Base-by-base conservation (phyloP, 164 flowering plant species). In the Vitis cinerea region DNA sequence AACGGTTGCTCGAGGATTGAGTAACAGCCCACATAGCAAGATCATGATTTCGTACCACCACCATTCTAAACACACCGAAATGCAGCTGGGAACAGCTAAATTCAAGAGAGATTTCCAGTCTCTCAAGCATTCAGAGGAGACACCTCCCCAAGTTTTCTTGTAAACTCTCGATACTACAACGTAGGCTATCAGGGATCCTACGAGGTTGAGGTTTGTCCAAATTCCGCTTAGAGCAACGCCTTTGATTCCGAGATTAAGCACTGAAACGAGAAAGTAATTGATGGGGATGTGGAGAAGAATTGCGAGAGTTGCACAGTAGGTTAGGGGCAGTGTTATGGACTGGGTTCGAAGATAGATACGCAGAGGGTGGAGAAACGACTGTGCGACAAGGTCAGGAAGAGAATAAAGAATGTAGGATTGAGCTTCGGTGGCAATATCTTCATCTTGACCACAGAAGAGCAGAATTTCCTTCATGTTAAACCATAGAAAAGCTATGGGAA, bases 11-110 rank as follows among this genome's bases (percentile, higher is more conserved):
- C 64, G 63, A 0, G 97, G 94, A 70, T 91, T 87, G 1, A 81
- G 0, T 14, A 91, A 72, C 50, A 89, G 30, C 52, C 97, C 97
- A 52, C 94, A 87, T 0, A 91, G 75, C 31, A 91, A 53, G 50
- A 90, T 89, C 92, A 88, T 90, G 82, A 90, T 84, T 64, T 90
- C 96, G 60, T 90, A 90, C 96, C 96, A 90, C 96, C 96, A 90
- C 97, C 97, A 90, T 72, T 90, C 97, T 10, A 90, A 68, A 65
- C 97, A 90, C 12, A 90, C 97, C 0, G 92, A 85, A 70, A 89
- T 69, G 85, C 93, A 88, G 80, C 90, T 90, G 3, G 97, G 93
- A 4, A 90, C 78, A 9, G 97, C 89, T 3, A 90, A 64, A 49
- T 75, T 79, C 50, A 87, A 12, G 9, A 90, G 80, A 11, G 83